phyloP scores from a whole-genome alignment of 2,329 filamentous ascomycete species.

The Alternaria alternata region DNA sequence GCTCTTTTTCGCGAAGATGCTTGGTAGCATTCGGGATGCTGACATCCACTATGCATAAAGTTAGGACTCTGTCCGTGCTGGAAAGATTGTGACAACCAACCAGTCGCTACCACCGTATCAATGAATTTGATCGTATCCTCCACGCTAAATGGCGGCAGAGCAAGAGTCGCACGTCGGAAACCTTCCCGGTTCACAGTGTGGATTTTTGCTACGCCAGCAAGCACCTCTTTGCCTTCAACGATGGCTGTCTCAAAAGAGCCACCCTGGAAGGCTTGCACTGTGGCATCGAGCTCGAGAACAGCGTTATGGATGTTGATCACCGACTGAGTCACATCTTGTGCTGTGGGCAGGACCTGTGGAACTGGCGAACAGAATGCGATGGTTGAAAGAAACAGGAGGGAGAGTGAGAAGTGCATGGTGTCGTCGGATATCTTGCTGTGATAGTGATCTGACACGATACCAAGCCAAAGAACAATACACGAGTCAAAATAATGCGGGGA shows the following conservation, averaged over 20 bases:
- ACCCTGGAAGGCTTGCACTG: constrained; percentile 14
- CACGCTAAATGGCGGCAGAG: constrained; percentile 15
- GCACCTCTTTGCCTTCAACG: constrained; percentile 22
- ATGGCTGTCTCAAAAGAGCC: constrained; percentile 13
- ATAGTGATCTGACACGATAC: not conserved
- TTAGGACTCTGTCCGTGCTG: not conserved
- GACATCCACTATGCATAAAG: constrained; percentile 13
- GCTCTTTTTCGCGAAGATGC: constrained; percentile 21
- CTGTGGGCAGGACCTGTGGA: not conserved
- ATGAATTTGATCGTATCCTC: constrained; percentile 16
- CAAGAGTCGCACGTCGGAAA: constrained; percentile 20
- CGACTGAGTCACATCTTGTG: constrained; percentile 11
- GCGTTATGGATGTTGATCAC: constrained; percentile 26
- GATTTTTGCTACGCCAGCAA: constrained; percentile 27
- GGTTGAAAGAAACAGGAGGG: constrained; percentile 2
- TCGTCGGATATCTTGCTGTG: not conserved
- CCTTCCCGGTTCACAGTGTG: constrained; percentile 28
- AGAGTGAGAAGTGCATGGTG: not conserved
- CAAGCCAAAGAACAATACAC: not conserved
- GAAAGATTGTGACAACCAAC: constrained; percentile 1
- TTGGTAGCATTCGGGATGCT: constrained; percentile 20
- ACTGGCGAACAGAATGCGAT: constrained; percentile 2
- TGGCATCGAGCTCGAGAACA: constrained; percentile 21
- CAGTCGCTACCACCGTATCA: constrained; percentile 17
- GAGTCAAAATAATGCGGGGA: not conserved